Percentiles rank a stretch among this genome's conserved stretches.
phyloP scores from a whole-genome alignment of 2,329 filamentous ascomycete species.

The Graphiopsis chlorocephala region DNA sequence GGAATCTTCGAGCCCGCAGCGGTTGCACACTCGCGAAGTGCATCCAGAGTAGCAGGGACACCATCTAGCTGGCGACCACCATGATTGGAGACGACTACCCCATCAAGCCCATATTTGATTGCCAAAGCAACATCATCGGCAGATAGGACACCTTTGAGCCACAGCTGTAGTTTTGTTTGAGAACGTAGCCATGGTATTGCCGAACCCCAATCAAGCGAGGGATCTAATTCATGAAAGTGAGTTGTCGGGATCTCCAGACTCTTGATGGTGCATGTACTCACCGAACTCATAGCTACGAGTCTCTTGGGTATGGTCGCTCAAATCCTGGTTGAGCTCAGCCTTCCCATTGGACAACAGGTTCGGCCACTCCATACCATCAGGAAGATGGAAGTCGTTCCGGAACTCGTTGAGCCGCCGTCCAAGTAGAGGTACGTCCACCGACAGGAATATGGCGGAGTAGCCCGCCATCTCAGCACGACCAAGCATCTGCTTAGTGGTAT shows the following conservation, averaged over 20 bases:
- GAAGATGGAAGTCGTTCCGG: conserved; percentile 49
- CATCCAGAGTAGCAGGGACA: conserved; percentile 53
- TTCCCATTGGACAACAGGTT: not conserved
- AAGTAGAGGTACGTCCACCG: conserved; percentile 51
- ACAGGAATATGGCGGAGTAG: conserved; percentile 52
- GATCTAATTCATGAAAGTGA: conserved; percentile 37
- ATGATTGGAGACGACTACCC: conserved; percentile 52
- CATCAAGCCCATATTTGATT: conserved; percentile 42
- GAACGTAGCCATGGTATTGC: conserved; percentile 51
- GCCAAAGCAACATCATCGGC: conserved; percentile 44
- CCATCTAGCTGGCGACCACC: conserved; percentile 41
- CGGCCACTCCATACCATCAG: conserved; percentile 33
- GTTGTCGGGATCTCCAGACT: not conserved
- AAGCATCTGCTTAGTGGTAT: conserved; percentile 44
- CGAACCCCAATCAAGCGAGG: conserved; percentile 45
- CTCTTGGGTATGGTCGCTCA: conserved; percentile 12
- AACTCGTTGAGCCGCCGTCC: conserved; percentile 51
- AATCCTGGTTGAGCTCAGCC: not conserved
- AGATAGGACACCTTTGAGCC: conserved; percentile 45
- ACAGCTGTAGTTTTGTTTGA: conserved; percentile 46
- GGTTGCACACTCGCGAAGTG: conserved; percentile 39
- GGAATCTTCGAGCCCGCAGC: conserved; percentile 53
- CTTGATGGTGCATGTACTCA: conserved; percentile 27
- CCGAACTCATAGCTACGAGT: conserved; percentile 32
- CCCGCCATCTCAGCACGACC: conserved; percentile 33